Evolutionary conservation across 2,329 filamentous ascomycete genomes (phyloP), one percentile per base, ranked within the genome.

Genomic region (Colletotrichum sp.): DNA sequence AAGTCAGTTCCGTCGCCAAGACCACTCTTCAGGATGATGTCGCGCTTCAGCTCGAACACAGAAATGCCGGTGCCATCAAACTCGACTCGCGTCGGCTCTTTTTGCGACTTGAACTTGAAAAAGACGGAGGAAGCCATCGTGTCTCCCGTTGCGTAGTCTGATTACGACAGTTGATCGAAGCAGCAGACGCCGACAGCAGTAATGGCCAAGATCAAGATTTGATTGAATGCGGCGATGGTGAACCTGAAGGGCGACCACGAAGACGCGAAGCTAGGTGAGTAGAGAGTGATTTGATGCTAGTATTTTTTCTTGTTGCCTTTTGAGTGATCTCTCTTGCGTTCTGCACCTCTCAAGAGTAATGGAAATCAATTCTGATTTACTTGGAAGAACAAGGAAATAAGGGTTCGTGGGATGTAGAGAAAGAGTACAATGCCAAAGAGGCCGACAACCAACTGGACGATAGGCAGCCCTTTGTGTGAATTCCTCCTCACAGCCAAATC

Each of bases 71-170:
- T 98, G 83, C 97, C 97, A 86, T 99, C 96, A 85, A 99, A 99
- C 83, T 96, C 95, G 82, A 99, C 96, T 83, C 96, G 93, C 74
- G 95, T 95, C 76, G 96, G 95, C 84, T 99, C 97, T 88, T 96
- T 98, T 84, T 98, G 96, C 80, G 96, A 99, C 88, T 98, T 99
- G 93, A 99, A 99, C 88, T 98, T 98, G 94, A 98, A 99, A 88
- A 98, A 99, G 83, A 99, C 97, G 79, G 96, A 99, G 73, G 97
- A 98, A 84, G 95, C 92, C 96, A 98, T 98, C 82, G 82, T 92
- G 88, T 67, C 48, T 68, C 26, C 52, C 26, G 21, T 32, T 38
- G 60, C 38, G 57, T 67, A 12, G 24, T 60, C 16, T 69, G 65
- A 34, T 52, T 55, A 76, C 70, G 58, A n/a, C 34, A 68, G 70